A percentile compares a stretch with the other conserved stretches of the same genome.
Evolutionary conservation across 495 filamentous ascomycete genomes (phyloP).

Genomic region (Penicillium subrubescens): DNA sequence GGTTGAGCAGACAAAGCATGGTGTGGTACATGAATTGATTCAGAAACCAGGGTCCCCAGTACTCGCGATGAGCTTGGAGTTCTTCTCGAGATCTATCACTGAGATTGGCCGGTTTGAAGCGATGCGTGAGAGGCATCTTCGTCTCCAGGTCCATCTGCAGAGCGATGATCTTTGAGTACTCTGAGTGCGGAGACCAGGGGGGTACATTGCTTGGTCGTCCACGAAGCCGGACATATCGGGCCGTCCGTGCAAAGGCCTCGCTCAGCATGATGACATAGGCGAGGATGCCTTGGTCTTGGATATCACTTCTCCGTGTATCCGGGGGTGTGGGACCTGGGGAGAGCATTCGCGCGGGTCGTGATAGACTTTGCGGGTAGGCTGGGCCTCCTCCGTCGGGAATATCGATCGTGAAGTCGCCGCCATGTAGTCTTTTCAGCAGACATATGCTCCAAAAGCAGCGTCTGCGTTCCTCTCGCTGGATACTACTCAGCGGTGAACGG

Average conservation of each 20-base stretch:
- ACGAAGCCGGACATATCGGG: constrained; percentile 47
- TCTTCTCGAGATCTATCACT: constrained; percentile 42
- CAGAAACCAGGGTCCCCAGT: constrained; percentile 53
- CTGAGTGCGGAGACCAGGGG: constrained; percentile 53
- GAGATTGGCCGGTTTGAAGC: constrained; percentile 48
- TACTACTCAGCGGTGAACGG: constrained; percentile 16
- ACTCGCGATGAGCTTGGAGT: constrained; percentile 42
- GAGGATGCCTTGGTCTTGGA: constrained; percentile 47
- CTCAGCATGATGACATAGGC: constrained; percentile 51
- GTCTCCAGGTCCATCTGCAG: constrained; percentile 53
- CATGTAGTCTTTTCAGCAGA: constrained; percentile 49
- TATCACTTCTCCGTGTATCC: constrained; percentile 28
- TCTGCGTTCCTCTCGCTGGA: constrained; percentile 43
- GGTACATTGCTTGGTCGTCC: constrained; percentile 46
- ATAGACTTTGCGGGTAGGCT: constrained; percentile 37
- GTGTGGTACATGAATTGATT: constrained; percentile 54
- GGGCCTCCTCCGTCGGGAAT: constrained; percentile 38
- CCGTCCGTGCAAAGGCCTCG: constrained; percentile 46
- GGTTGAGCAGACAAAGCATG: constrained; percentile 50
- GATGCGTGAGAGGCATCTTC: constrained; percentile 47
- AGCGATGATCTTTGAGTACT: constrained; percentile 50
- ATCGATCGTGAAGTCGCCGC: constrained; percentile 46
- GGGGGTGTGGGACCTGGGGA: constrained; percentile 23
- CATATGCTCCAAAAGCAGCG: constrained; percentile 54
- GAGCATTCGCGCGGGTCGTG: constrained; percentile 24